Base-by-base conservation (phyloP, 306 rosid species). In the Pyrus bretschneideri region DNA sequence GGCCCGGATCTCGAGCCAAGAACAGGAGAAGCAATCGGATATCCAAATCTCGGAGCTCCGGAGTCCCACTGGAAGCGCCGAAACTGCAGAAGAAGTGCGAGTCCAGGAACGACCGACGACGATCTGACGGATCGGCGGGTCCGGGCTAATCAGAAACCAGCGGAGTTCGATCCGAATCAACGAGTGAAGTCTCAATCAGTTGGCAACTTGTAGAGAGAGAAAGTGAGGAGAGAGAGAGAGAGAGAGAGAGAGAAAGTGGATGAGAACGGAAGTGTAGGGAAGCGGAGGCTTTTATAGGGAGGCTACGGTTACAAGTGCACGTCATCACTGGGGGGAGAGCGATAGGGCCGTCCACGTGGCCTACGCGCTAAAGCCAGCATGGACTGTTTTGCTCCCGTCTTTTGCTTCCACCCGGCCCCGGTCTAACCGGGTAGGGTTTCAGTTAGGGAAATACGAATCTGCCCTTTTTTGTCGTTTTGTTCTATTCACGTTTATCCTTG, bases 1-100 rank as follows among this genome's bases (percentile, higher is more conserved):
- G 93, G 96, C 96, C 87, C 92, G 91, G 93, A 91, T 89, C 93
- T 91, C 96, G 96, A 91, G 96, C 96, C 96, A 91, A 91, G 93
- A 67, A 87, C 93, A 86, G 89, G 86, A 85, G 88, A 82, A 79
- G 79, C 84, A 60, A 69, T 62, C 57, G 66, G 83, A 80, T 27
- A 64, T 25, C 65, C 61, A 72, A 77, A 74, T 33, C 55, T 15
- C 78, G 70, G 83, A 64, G 75, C 77, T 78, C 78, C 81, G 69
- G 79, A 83, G 73, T 83, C 83, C 83, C 70, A 25, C 79, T 25
- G 63, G 21, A 38, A 10, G 12, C 18, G 35, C 23, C 15, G 69
- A 19, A n/a, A 45, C 25, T 31, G n/a, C 5, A 14, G 44, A 29
- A 19, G 58, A 9, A 12, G 33, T 22, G 6, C n/a, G 55, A 27